Evolutionary conservation across 352 stramenopile species (phyloP).

Genomic region (Phytophthora megakarya): DNA sequence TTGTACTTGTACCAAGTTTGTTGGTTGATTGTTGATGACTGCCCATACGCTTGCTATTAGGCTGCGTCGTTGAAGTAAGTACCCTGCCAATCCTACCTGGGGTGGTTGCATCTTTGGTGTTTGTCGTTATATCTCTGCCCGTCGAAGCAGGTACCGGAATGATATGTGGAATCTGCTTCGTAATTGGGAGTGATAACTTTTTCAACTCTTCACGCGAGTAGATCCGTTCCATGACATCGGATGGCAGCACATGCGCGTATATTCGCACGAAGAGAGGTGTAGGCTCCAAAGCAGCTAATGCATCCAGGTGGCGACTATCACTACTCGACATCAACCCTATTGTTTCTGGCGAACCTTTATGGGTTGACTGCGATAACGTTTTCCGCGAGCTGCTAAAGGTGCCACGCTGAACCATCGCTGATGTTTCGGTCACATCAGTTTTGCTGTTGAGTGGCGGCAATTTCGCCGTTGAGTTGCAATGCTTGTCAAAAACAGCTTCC

Average conservation of each 20-base stretch:
- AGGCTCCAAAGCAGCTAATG: conserved; percentile 12
- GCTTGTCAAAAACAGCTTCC: conserved; percentile 49
- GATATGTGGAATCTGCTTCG: conserved; percentile 19
- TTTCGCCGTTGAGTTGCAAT: conserved; percentile 11
- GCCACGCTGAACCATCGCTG: conserved; percentile 17
- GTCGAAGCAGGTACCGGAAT: conserved; percentile 13
- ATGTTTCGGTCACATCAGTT: not conserved
- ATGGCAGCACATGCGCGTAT: conserved; percentile 62
- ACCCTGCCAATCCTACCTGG: conserved; percentile 10
- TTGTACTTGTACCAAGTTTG: conserved; percentile 17
- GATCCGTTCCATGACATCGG: conserved; percentile 50
- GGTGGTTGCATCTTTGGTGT: conserved; percentile 20
- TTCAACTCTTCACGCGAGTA: conserved; percentile 46
- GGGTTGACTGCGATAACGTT: conserved; percentile 20
- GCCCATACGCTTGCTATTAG: conserved; percentile 9
- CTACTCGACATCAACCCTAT: conserved; percentile 18
- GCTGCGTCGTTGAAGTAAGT: conserved; percentile 9
- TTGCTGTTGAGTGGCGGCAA: conserved; percentile 6
- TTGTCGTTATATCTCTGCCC: conserved; percentile 18
- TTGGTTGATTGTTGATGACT: conserved; percentile 11
- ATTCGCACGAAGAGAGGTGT: conserved; percentile 55
- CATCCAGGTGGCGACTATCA: conserved; percentile 29
- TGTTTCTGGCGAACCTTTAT: conserved; percentile 18
- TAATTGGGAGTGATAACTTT: conserved; percentile 39
- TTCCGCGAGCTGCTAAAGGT: conserved; percentile 25